Base-by-base conservation (phyloP, 331 rosid genomes). In the Dryas integrifolia region DNA sequence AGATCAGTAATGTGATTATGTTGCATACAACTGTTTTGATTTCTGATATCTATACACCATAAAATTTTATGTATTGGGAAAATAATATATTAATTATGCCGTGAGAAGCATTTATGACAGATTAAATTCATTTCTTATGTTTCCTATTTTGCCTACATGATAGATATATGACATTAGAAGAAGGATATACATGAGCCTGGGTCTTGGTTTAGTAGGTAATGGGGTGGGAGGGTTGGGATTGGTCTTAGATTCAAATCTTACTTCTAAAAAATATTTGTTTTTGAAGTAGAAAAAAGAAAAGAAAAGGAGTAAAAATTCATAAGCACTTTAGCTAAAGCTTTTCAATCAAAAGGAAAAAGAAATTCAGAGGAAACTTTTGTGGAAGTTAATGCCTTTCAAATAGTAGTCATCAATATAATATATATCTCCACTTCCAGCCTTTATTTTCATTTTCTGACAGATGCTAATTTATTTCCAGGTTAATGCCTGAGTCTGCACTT, bases 401-500 rank as follows among this genome's bases (percentile, higher is more conserved):
- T 51, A 56, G 48, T 26, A 43, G 57, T 58, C 15, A 44, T 43
- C 8, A 12, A n/a, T 44, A 30, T 30, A 30, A 30, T 30, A 30
- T 30, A 18, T 38, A 13, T 51, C 51, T 18, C 55, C 45, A 21
- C 44, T 45, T 44, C 39, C 12, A 15, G 56, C 41, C 16, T 58
- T 72, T 57, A 47, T n/a, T 4, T 49, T 56, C 24, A 52, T 55
- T 39, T 39, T 45, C 56, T 56, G 26, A 44, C 44, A 15, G 39
- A 41, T 59, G n/a, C 30, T 40, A 15, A 51, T 45, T 38, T 30
- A 69, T 61, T 80, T 81, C 70, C 88, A 95, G 99, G 97, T 67
- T 95, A 84, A 92, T 95, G 99, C 99, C 99, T 0, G 99, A 90
- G 77, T 74, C 98, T 40, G 99, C 80, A 24, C 97, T 95, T 44